Conservation (phyloP, 306 rosid species). For the Vicia sativa region DNA sequence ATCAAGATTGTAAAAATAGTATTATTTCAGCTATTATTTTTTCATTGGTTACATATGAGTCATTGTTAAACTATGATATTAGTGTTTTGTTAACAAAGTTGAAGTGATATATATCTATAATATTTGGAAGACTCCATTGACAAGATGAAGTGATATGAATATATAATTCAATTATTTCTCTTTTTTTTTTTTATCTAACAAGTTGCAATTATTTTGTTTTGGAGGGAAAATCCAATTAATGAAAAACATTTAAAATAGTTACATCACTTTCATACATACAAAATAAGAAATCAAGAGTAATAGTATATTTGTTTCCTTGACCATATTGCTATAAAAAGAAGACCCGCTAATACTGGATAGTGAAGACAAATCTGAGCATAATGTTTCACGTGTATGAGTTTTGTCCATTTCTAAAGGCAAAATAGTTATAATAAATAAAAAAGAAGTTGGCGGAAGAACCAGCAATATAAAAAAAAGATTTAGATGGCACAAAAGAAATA, state of each 20-base stretch:
- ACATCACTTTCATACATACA: not conserved
- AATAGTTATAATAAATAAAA: too few species aligned
- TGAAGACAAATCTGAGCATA: too few species aligned
- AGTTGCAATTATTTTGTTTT: constrained; percentile 6
- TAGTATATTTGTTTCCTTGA: not conserved
- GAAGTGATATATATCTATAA: too few species aligned
- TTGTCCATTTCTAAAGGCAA: too few species aligned
- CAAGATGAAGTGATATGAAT: not conserved
- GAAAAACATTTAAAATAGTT: not conserved
- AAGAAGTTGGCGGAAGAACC: too few species aligned
- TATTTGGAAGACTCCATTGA: not conserved
- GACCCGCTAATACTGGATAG: not conserved
- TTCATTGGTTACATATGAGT: too few species aligned
- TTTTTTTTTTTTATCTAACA: not conserved
- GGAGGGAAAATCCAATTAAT: not conserved
- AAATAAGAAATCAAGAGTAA: not conserved
- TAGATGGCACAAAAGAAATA: too few species aligned
- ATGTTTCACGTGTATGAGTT: too few species aligned
- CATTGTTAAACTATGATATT: not conserved
- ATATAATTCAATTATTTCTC: not conserved
- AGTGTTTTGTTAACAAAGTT: not conserved
- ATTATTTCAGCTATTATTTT: not conserved
- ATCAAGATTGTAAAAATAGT: not conserved
- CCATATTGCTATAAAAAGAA: not conserved
- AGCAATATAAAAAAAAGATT: too few species aligned